Base-by-base conservation (phyloP, 306 rosid species). In the Leucaena leucocephala region DNA sequence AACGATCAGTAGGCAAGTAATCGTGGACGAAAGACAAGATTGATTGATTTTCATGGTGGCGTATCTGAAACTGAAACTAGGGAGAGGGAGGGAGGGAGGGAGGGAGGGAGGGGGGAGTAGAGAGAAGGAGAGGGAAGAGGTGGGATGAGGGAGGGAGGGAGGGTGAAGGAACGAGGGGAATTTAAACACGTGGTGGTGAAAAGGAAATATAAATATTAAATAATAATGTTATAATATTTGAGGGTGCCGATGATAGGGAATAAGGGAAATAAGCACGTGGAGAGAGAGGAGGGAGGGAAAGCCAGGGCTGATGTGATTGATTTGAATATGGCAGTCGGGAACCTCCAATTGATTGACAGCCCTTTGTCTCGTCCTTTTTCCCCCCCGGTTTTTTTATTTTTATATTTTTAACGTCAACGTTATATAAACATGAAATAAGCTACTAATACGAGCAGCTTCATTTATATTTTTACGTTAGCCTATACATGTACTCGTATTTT, bases 121-220 rank as follows among this genome's bases (percentile, higher is more conserved):
- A 3, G 55, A 16, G 71, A 12, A 15, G 50, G 72, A 5, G 2
- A 21, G 2, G n/a, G 16, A 40, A 2, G 15, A 19, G 39, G 4
- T 3, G 44, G 7, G 8, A 40, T 40, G 8, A 5, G 42, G 42
- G 42, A 38, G 5, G 42, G 8, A 40, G 7, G 2, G 68, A 19
- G 7, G 42, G 68, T 5, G 7, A 63, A 15, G 21, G 19, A 35
- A 3, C 14, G 22, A 17, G 45, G 39, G 21, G 82, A 81, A 81
- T 78, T 87, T 46, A 44, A 81, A 68, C 87, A 87, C 86, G 90
- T 82, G 84, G 46, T 44, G n/a, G 72, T 78, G 76, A 58, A 62
- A 70, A 43, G 35, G 22, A 52, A 17, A n/a, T 22, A 52, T 52
- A 17, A 2, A 5, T 16, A 14, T 44, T 10, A 8, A 44, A 44